Percentiles rank a stretch among this genome's conserved stretches.
These are phyloP conservation scores for Pestalotiopsis sp. DNA, from an alignment of 2,329 filamentous ascomycete genomes.

Conservation along the genomic window DNA sequence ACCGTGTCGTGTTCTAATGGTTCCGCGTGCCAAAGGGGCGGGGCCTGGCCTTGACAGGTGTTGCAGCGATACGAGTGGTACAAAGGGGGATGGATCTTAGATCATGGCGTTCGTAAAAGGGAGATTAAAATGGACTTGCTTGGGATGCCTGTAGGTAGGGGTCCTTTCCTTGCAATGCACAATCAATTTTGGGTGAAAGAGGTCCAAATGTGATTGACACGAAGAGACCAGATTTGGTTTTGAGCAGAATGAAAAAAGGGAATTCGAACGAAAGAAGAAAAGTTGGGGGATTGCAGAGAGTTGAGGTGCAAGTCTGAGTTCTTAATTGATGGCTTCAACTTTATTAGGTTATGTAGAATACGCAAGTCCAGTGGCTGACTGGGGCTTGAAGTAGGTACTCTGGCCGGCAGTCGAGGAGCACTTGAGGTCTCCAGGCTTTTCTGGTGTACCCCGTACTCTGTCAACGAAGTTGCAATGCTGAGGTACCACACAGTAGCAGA, in stretches of 20 bases:
- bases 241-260: neutral
- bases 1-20: slow-evolving; percentile 6
- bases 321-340: slow-evolving; percentile 3
- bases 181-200: neutral
- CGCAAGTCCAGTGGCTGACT: neutral
- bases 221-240: neutral
- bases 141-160: neutral
- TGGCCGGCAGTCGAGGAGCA: neutral
- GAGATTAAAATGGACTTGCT: slow-evolving; percentile 6
- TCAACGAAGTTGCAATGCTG: neutral
- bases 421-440: no score
- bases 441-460: no score
- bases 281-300: neutral
- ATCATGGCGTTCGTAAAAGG: slow-evolving; percentile 11
- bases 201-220: neutral
- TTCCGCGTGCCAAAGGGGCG: neutral
- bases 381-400: neutral
- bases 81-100: slow-evolving; percentile 2
- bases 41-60: neutral
- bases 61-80: slow-evolving; percentile 5
- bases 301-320: neutral
- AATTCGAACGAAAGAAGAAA: neutral
- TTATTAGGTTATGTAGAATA: neutral
- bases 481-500: neutral
- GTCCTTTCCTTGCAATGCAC: neutral